Base-by-base conservation (phyloP, 2,329 filamentous ascomycete species). In the Emergomyces pasteurianus region DNA sequence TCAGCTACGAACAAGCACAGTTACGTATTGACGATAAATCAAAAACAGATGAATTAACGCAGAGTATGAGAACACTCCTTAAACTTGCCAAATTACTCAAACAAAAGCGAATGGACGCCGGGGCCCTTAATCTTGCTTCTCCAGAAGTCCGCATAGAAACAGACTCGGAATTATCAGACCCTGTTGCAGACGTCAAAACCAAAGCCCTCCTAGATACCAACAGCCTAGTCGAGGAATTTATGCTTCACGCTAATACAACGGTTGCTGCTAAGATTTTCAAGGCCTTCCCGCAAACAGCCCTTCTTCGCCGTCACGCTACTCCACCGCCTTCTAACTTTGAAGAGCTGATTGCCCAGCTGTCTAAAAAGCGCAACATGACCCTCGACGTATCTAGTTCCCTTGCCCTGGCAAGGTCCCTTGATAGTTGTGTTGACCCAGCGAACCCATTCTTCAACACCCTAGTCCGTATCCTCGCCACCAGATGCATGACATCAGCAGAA, bases 401-500 rank as follows among this genome's bases (percentile, higher is more conserved):
- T 71, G 90, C 92, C n/a, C 83, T 99, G 16, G 94, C 95, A 58
- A 90, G 95, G 74, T 95, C 90, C 21, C 83, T 99, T 0, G 94
- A 99, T 74, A 79, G 77, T 40, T 99, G 94, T 72, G 81, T 87
- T 55, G 92, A 96, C 70, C 76, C 85, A 0, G 72, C 79, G 10
- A 89, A 97, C 68, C 90, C 92, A 34, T 99, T 96, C 79, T 97
- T 99, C 83, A 99, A 99, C 81, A 99, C 92, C 1, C 85, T 99
- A 28, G 87, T 99, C 67, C 90, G 94, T 72, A 96, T 99, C 76
- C 89, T 99, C 79, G 94, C 94, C 10, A 99, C 94, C 9, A 87
- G 94, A 26, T 99, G 94, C 82, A 99, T 99, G 94, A 96, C 96
- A 81, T 94, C 90, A 59, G 94, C 94, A 64, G 94, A 99, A 76